Conservation (phyloP, 2,329 filamentous ascomycete genomes). For the Microsporum audouinii region DNA sequence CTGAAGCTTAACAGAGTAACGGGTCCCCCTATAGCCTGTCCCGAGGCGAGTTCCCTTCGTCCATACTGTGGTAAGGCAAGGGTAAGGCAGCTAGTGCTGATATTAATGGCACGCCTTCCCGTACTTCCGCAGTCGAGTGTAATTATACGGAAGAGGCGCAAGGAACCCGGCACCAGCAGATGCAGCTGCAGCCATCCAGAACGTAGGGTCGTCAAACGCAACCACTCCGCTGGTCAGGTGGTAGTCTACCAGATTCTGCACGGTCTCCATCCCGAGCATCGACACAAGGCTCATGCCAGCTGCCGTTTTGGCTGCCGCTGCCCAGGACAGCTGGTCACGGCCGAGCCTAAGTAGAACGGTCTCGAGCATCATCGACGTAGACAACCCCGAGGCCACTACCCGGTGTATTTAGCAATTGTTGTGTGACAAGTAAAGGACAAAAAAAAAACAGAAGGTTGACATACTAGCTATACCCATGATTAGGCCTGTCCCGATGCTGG, state of each 20-base stretch:
- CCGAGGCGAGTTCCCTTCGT: neutral
- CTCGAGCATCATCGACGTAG: constrained; percentile 43
- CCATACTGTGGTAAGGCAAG: neutral
- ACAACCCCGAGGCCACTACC: constrained; percentile 42
- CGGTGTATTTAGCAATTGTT: constrained; percentile 1
- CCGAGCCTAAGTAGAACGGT: constrained; percentile 41
- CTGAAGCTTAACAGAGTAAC: neutral
- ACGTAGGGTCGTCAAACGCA: constrained; percentile 36
- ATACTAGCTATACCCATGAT: constrained; percentile 46
- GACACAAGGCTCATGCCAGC: constrained; percentile 50
- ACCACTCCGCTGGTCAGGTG: constrained; percentile 44
- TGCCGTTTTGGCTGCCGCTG: constrained; percentile 39
- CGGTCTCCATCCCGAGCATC: constrained; percentile 48
- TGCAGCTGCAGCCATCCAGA: constrained; percentile 42
- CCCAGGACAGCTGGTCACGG: constrained; percentile 39
- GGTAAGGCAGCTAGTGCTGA: neutral
- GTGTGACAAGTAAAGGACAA: neutral
- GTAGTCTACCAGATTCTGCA: constrained; percentile 46
- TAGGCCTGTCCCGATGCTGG: constrained; percentile 36
- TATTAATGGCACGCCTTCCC: constrained; percentile 15
- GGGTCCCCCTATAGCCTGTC: neutral
- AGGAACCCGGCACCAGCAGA: constrained; percentile 14
- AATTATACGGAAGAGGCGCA: constrained; percentile 17
- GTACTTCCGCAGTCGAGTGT: constrained; percentile 14
- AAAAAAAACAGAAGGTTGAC: constrained; percentile 8